Conservation (phyloP, 2,329 filamentous ascomycete genomes). For the Verticillium tricorpus region DNA sequence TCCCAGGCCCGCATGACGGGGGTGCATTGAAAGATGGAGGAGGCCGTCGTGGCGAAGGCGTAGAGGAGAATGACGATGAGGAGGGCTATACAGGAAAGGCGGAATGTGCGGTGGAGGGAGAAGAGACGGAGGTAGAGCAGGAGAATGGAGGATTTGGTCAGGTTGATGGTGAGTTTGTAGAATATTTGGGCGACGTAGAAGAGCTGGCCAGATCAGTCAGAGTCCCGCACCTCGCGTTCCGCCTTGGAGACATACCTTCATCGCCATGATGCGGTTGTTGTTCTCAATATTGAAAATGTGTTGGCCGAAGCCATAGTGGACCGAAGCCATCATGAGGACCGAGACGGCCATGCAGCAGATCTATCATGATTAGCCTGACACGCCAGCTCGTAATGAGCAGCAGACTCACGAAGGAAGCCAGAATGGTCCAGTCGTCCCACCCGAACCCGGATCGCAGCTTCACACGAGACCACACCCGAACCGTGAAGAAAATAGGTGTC, state of each 20-base stretch:
- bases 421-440: slow-evolving; percentile 37
- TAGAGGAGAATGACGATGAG: slow-evolving; percentile 39
- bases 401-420: slow-evolving; percentile 33
- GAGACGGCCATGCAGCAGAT: slow-evolving; percentile 29
- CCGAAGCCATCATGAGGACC: slow-evolving; percentile 34
- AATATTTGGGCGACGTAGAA: slow-evolving; percentile 49
- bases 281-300: slow-evolving; percentile 29
- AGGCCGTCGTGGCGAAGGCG: slow-evolving; percentile 36
- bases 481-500: slow-evolving; percentile 33
- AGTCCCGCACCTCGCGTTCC: too few relatives aligned
- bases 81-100: slow-evolving; percentile 34
- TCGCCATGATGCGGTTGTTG: slow-evolving; percentile 28
- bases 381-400: not conserved
- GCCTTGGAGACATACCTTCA: slow-evolving; percentile 23
- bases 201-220: slow-evolving; percentile 24
- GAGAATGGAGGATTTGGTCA: slow-evolving; percentile 48
- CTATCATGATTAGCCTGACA: slow-evolving; percentile 16
- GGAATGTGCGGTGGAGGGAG: slow-evolving; percentile 33
- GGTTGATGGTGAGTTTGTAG: slow-evolving; percentile 49
- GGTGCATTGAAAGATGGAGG: slow-evolving; percentile 45
- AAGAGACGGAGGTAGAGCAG: slow-evolving; percentile 52
- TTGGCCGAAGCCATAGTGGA: slow-evolving; percentile 36
- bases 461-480: slow-evolving; percentile 35
- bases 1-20: slow-evolving; percentile 44
- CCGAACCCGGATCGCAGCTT: slow-evolving; percentile 29